Conservation (phyloP, 371 early-diverging fungal species). For the Blakeslea trispora region DNA sequence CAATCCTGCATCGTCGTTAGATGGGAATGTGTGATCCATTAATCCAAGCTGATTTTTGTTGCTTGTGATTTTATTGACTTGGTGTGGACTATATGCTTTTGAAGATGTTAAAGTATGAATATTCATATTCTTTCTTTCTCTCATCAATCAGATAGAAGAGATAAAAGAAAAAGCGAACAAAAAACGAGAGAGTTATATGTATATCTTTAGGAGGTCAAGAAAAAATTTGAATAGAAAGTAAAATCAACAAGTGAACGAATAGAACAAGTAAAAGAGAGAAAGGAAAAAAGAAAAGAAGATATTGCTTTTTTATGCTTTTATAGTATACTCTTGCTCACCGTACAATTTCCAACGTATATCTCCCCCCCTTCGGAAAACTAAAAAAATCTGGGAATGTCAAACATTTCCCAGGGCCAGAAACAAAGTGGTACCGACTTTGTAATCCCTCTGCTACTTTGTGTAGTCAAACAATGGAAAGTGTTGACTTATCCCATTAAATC, state of each 20-base stretch:
- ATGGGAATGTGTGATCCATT: neutral
- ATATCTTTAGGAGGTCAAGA: neutral
- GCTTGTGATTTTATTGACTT: conserved; percentile 1
- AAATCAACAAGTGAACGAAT: neutral
- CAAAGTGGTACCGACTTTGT: no score
- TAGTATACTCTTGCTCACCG: conserved; percentile 2
- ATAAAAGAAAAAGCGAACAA: neutral
- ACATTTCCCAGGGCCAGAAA: conserved; percentile 22
- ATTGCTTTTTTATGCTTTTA: neutral
- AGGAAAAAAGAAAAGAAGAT: neutral
- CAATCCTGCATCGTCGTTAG: conserved; percentile 17
- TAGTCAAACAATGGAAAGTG: no score
- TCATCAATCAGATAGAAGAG: neutral
- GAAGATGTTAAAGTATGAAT: conserved; percentile 21
- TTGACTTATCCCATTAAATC: no score
- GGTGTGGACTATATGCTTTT: conserved; percentile 10
- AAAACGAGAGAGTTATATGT: neutral
- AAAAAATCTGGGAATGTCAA: conserved; percentile 20
- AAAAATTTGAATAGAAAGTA: conserved; percentile 1
- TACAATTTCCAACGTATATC: neutral
- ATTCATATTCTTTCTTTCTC: conserved; percentile 17
- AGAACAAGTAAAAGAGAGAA: neutral
- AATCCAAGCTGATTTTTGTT: neutral
- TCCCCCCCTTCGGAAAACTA: neutral
- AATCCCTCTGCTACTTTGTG: no score